These are phyloP conservation scores for Forsythia viridissima DNA, from an alignment of 257 asterid species.

Conservation along the genomic window DNA sequence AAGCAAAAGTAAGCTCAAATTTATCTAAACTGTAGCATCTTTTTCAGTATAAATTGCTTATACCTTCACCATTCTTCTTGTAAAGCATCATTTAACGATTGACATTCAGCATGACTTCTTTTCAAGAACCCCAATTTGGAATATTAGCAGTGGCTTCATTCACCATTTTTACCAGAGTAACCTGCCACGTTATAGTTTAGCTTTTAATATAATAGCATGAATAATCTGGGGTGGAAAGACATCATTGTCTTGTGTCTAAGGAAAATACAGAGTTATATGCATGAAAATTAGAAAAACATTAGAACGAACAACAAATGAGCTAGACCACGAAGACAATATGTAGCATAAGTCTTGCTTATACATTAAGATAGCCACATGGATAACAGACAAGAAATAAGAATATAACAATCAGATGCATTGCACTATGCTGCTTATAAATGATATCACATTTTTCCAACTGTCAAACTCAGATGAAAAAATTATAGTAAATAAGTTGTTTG, in stretches of 20 bases:
- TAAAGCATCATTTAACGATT: neutral
- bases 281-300: neutral
- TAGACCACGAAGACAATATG: neutral
- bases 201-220: neutral
- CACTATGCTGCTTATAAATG: neutral
- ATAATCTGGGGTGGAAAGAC: neutral
- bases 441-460: neutral
- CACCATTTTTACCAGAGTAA: slow-evolving; percentile 86
- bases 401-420: neutral
- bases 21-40: neutral
- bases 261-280: neutral
- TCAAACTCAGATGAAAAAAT: neutral
- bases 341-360: neutral
- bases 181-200: slow-evolving; percentile 47
- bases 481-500: neutral
- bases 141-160: slow-evolving; percentile 81
- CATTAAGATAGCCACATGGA: neutral
- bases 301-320: neutral
- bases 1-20: neutral
- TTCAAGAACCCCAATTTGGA: slow-evolving; percentile 82
- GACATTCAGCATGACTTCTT: neutral
- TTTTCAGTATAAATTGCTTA: neutral
- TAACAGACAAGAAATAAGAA: neutral
- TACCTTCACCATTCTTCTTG: neutral
- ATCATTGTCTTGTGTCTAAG: neutral